phyloP scores from a whole-genome alignment of 192 early-diverging fungal species.

The Umbelopsis isabellina region DNA sequence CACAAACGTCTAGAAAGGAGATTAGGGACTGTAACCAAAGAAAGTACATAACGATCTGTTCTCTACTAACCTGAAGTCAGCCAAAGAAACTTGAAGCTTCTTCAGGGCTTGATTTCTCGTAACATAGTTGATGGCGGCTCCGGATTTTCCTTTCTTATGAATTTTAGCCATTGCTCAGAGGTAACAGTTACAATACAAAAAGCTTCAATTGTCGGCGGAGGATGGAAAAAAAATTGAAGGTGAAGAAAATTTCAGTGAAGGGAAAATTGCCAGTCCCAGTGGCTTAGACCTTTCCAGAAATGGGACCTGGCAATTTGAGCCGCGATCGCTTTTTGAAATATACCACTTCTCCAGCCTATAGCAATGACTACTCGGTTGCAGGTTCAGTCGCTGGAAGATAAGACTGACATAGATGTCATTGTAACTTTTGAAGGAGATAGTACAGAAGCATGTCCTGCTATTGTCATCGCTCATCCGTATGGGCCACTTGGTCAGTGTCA shows the following conservation, averaged over 20 bases:
- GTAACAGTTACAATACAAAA: not conserved
- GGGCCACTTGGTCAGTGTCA: conserved; percentile 28
- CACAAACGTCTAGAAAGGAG: conserved; percentile 78
- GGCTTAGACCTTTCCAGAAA: not conserved
- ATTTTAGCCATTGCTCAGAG: conserved; percentile 59
- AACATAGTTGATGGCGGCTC: conserved; percentile 89
- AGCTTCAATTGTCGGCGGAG: not conserved
- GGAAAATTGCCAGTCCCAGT: conserved; percentile 11
- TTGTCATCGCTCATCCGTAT: conserved; percentile 32
- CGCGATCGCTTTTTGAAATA: not conserved
- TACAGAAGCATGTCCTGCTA: conserved; percentile 4
- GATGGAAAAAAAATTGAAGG: conserved; percentile 13
- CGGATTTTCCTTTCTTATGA: conserved; percentile 86
- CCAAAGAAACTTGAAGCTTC: conserved; percentile 93
- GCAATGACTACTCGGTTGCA: conserved; percentile 1
- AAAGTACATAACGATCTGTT: not conserved
- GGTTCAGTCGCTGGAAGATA: not conserved
- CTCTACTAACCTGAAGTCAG: conserved; percentile 82
- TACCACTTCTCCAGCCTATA: not conserved
- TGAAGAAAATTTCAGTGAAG: conserved; percentile 19
- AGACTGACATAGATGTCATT: not conserved
- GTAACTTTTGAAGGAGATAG: not conserved
- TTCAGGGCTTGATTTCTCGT: conserved; percentile 87
- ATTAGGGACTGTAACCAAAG: not conserved
- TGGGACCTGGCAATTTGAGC: not conserved